Conservation (phyloP, 2,329 filamentous ascomycete species). For the Nothopassalora personata region DNA sequence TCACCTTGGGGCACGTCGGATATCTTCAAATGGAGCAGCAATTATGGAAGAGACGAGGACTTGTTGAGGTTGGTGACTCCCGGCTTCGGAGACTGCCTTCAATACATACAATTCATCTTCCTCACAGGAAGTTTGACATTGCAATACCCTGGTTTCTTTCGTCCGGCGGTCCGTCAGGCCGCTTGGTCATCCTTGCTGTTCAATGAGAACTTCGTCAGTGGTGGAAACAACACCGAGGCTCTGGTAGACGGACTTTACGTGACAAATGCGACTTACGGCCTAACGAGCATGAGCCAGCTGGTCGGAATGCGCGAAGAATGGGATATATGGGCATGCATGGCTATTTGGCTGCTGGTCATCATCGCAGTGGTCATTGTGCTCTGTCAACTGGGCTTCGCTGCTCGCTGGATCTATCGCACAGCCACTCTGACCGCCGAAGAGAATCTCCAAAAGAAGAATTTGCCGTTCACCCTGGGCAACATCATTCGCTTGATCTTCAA, state of each 20-base stretch:
- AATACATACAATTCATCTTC: constrained; percentile 91
- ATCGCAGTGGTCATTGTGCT: constrained; percentile 62
- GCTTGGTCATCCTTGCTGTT: constrained; percentile 91
- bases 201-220: constrained; percentile 78
- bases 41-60: constrained; percentile 91
- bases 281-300: constrained; percentile 73
- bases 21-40: constrained; percentile 93
- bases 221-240: constrained; percentile 59
- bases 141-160: constrained; percentile 89
- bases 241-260: constrained; percentile 83
- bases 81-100: constrained; percentile 91
- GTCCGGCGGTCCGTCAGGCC: constrained; percentile 80
- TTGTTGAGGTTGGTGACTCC: constrained; percentile 87
- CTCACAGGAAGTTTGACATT: constrained; percentile 82
- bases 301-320: constrained; percentile 69
- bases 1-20: constrained; percentile 93
- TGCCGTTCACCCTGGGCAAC: constrained; percentile 64
- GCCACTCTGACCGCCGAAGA: constrained; percentile 71
- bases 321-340: constrained; percentile 93
- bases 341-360: constrained; percentile 80
- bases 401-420: constrained; percentile 69
- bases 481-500: constrained; percentile 79
- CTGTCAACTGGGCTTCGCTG: constrained; percentile 69
- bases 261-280: constrained; percentile 69
- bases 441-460: constrained; percentile 83